These are phyloP conservation scores for Podaxis rugospora DNA, from an alignment of 768 basidiomycete species.

Conservation along the genomic window DNA sequence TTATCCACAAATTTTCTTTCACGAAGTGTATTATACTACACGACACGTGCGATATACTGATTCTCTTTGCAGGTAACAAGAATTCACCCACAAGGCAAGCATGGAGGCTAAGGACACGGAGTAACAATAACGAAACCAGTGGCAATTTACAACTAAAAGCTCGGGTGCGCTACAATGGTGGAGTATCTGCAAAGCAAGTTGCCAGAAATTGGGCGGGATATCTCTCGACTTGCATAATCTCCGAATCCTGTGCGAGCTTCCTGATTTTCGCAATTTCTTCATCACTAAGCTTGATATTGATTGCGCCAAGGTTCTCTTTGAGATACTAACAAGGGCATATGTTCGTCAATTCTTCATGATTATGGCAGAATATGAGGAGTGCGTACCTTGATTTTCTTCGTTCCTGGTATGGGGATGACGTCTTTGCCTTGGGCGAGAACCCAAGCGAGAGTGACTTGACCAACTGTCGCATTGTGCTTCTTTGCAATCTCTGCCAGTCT, in stretches of 20 bases:
- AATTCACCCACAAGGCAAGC: too few relatives aligned
- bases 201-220: conserved; percentile 26
- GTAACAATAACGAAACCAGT: neutral
- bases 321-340: conserved; percentile 25
- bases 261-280: conserved; percentile 35
- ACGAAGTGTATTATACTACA: too few relatives aligned
- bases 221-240: conserved; percentile 24
- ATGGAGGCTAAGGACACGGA: neutral
- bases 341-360: neutral
- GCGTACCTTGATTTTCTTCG: conserved; percentile 32
- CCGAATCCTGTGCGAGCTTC: conserved; percentile 28
- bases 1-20: too few relatives aligned
- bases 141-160: neutral
- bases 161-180: neutral
- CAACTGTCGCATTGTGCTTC: conserved; percentile 36
- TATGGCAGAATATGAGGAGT: too few relatives aligned
- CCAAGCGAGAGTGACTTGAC: conserved; percentile 49
- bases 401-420: conserved; percentile 46
- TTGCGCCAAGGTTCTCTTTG: conserved; percentile 39
- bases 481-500: conserved; percentile 31
- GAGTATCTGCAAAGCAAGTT: conserved; percentile 16
- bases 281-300: conserved; percentile 26
- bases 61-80: too few relatives aligned
- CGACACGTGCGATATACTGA: too few relatives aligned
- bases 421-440: conserved; percentile 42